These are phyloP conservation scores for Corynespora cassiicola DNA, from an alignment of 2,329 filamentous ascomycete genomes.

Conservation along the genomic window DNA sequence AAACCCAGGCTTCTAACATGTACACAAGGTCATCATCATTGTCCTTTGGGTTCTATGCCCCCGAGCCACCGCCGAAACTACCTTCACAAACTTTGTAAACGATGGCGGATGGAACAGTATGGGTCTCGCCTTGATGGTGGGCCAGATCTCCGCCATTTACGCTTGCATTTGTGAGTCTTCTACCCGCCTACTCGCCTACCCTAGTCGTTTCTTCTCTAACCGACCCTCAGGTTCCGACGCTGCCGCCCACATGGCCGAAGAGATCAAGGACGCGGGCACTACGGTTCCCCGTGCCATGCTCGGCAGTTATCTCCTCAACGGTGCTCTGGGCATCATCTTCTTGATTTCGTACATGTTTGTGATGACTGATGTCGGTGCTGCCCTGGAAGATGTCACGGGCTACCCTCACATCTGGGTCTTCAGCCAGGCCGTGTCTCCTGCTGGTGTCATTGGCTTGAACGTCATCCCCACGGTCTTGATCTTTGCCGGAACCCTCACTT, in stretches of 20 bases:
- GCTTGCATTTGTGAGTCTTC: slow-evolving; percentile 36
- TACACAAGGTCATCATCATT: slow-evolving; percentile 51
- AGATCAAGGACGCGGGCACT: slow-evolving; percentile 50
- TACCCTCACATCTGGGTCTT: slow-evolving; percentile 47
- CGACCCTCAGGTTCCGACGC: slow-evolving; percentile 42
- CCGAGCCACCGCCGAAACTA: slow-evolving; percentile 30
- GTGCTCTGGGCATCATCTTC: slow-evolving; percentile 42
- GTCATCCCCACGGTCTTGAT: slow-evolving; percentile 38
- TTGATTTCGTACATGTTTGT: slow-evolving; percentile 42
- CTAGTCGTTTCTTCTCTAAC: background rate
- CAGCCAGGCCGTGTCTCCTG: slow-evolving; percentile 28
- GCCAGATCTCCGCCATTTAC: slow-evolving; percentile 48
- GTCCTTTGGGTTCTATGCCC: slow-evolving; percentile 45
- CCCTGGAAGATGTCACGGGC: slow-evolving; percentile 32
- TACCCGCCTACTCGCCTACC: background rate
- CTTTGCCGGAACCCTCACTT: slow-evolving; percentile 37
- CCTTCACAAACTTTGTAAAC: slow-evolving; percentile 45
- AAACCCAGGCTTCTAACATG: too few relatives aligned
- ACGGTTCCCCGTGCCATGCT: slow-evolving; percentile 52
- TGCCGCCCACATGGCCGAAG: slow-evolving; percentile 52
- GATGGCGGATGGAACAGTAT: slow-evolving; percentile 47
- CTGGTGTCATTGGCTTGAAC: slow-evolving; percentile 37
- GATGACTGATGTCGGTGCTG: slow-evolving; percentile 37
- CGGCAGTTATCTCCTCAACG: slow-evolving; percentile 48
- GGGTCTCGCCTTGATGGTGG: slow-evolving; percentile 48